Conservation (phyloP, 768 basidiomycete species). For the Myochromella boudieri region DNA sequence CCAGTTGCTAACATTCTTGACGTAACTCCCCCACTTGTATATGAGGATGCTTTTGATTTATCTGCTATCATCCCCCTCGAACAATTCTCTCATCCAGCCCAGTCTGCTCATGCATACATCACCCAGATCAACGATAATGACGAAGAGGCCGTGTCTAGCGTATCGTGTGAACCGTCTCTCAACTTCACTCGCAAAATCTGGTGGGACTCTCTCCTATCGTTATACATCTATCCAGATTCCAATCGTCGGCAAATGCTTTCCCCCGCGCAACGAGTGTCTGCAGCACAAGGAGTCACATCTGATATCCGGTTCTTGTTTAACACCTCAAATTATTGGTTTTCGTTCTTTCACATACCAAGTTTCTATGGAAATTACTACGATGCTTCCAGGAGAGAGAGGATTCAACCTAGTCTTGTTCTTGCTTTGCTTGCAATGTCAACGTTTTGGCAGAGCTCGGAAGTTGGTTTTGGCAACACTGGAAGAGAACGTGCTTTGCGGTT, state of each 20-base stretch:
- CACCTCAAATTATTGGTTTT: constrained; percentile 68
- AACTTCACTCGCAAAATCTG: constrained; percentile 71
- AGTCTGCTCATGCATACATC: constrained; percentile 10
- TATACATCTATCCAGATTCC: constrained; percentile 46
- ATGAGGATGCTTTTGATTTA: constrained; percentile 18
- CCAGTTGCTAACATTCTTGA: constrained; percentile 4
- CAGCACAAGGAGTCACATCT: constrained; percentile 42
- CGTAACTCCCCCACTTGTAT: constrained; percentile 1
- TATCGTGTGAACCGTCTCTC: constrained; percentile 59
- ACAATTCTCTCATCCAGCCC: background rate
- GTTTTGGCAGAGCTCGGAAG: constrained; percentile 70
- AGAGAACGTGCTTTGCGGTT: constrained; percentile 58
- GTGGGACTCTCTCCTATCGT: constrained; percentile 70
- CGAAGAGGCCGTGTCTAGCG: constrained; percentile 24
- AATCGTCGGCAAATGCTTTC: constrained; percentile 33
- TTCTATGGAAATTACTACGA: constrained; percentile 64
- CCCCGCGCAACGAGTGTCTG: constrained; percentile 43
- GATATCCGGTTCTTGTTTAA: constrained; percentile 69
- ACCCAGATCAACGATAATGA: constrained; percentile 22
- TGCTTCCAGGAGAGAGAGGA: constrained; percentile 45
- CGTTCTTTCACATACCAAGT: constrained; percentile 69
- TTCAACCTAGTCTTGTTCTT: constrained; percentile 70
- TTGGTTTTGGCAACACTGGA: constrained; percentile 48
- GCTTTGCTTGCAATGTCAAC: constrained; percentile 64
- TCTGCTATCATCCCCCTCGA: constrained; percentile 17